Evolutionary conservation across 345 rosid genomes (phyloP).

Genomic region (Rhodamnia rubescens): DNA sequence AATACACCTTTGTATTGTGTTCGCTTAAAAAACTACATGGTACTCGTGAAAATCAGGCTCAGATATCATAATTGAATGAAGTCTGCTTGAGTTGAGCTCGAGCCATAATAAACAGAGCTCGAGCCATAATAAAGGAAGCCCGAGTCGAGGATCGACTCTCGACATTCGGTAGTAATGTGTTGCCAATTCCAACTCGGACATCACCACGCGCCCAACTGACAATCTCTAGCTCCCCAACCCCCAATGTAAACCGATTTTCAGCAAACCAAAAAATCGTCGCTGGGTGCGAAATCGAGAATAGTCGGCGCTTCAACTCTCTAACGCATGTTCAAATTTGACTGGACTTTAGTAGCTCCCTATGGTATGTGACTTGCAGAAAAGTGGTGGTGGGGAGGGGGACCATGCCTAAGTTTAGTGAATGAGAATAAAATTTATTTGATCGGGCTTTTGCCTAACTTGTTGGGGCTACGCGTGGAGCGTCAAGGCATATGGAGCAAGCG

Average conservation of each 20-base stretch:
- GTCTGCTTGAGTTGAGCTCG: not conserved
- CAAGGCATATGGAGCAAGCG: not conserved
- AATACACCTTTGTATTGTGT: not conserved
- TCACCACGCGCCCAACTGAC: fast-evolving
- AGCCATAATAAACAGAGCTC: not conserved
- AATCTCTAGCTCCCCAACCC: not conserved
- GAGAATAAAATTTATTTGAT: no score
- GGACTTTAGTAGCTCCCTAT: no score
- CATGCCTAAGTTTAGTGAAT: no score
- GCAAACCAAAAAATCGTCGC: not conserved
- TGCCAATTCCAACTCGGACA: not conserved
- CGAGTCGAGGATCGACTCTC: not conserved
- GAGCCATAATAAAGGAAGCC: not conserved
- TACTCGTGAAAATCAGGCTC: not conserved
- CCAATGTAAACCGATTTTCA: not conserved
- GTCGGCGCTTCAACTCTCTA: no score
- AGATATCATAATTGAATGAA: not conserved
- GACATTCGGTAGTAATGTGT: fast-evolving
- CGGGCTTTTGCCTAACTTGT: not conserved
- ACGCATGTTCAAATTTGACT: no score
- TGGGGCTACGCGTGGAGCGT: not conserved
- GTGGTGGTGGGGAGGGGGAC: no score
- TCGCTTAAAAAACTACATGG: not conserved
- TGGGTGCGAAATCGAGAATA: no score
- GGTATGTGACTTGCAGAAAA: no score